Percentiles rank a stretch among this genome's conserved stretches.
phyloP scores from a whole-genome alignment of 345 rosid species.

The Psidium guajava region DNA sequence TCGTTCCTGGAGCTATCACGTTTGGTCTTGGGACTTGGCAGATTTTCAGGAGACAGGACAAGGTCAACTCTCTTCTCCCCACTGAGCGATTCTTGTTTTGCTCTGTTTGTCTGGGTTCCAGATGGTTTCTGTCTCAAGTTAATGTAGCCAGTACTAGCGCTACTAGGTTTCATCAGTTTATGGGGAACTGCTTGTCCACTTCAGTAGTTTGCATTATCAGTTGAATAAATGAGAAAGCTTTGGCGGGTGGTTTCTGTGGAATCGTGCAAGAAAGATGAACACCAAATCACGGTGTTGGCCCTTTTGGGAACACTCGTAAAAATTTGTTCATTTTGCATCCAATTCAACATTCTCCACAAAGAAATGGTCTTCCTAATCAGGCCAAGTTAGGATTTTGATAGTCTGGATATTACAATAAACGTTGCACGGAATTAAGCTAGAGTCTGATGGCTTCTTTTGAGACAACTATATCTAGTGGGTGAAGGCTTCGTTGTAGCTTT shows the following conservation, averaged over 20 bases:
- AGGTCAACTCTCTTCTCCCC: constrained; percentile 26
- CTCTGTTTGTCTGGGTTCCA: neutral
- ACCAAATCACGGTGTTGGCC: neutral
- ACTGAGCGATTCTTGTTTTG: neutral
- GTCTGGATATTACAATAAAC: neutral
- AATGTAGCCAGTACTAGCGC: neutral
- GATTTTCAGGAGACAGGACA: constrained; percentile 80
- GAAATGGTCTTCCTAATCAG: neutral
- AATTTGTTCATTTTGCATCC: neutral
- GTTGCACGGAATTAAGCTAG: neutral
- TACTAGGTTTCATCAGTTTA: neutral
- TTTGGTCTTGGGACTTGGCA: constrained; percentile 99
- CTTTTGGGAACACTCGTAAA: neutral
- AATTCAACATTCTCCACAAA: neutral
- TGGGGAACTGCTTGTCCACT: neutral
- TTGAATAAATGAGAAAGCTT: neutral
- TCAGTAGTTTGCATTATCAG: neutral
- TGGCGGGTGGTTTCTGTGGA: neutral
- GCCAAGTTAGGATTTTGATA: neutral
- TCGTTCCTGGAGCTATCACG: constrained; percentile 81
- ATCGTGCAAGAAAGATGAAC: neutral
- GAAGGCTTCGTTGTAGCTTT: neutral
- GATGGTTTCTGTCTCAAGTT: neutral
- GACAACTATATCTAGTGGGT: neutral
- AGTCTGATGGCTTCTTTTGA: neutral